A percentile compares a stretch with the other conserved stretches of the same genome.
phyloP scores from a whole-genome alignment of 106 monocot species.

The Allium cepa region DNA sequence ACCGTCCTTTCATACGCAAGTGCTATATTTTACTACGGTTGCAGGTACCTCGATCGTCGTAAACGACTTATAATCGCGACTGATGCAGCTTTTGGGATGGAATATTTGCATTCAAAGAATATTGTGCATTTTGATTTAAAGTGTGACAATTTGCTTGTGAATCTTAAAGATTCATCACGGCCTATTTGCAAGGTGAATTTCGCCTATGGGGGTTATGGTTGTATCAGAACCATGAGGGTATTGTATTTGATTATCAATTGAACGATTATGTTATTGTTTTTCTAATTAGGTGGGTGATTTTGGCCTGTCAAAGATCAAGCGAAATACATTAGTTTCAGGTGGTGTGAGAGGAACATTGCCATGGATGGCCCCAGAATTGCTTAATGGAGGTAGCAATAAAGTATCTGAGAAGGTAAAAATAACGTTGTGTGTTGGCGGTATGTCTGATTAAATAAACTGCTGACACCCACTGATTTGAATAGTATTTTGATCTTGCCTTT shows the following conservation, averaged over 20 bases:
- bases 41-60: conserved; percentile 77
- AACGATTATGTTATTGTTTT: conserved; percentile 2
- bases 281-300: conserved; percentile 74
- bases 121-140: conserved; percentile 98
- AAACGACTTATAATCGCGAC: conserved; percentile 82
- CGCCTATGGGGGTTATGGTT: background rate
- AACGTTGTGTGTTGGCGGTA: background rate
- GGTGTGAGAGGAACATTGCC: conserved; percentile 94
- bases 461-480: no score
- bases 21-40: background rate
- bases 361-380: conserved; percentile 95
- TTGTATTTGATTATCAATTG: background rate
- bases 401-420: conserved; percentile 82
- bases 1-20: background rate
- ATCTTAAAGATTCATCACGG: conserved; percentile 73
- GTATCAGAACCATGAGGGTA: background rate
- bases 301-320: conserved; percentile 88
- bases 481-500: no score
- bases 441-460: no score
- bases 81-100: conserved; percentile 99
- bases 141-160: conserved; percentile 95
- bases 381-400: conserved; percentile 68
- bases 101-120: conserved; percentile 90
- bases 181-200: conserved; percentile 91
- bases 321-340: conserved; percentile 87